A percentile compares a stretch with the other conserved stretches of the same genome.
Conservation (phyloP, 73 alveolate genomes). For the Tetrahymena elliotti region DNA sequence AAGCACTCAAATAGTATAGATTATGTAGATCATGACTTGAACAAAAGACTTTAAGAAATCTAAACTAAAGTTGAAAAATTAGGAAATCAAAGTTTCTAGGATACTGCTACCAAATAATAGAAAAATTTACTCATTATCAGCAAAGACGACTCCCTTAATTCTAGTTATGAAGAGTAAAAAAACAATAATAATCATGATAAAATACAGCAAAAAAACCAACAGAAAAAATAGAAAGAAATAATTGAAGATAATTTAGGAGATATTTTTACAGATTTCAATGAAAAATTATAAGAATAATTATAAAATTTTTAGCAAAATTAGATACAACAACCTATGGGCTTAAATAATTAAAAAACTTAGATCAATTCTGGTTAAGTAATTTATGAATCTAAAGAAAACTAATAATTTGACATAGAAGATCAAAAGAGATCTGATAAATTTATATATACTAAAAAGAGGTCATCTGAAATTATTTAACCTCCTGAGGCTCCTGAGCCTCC, state of each 20-base stretch:
- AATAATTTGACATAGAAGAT: background rate
- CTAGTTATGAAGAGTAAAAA: background rate
- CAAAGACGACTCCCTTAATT: background rate
- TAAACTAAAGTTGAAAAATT: too few relatives aligned
- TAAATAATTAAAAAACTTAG: too few relatives aligned
- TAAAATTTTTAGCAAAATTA: background rate
- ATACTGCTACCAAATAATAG: too few relatives aligned
- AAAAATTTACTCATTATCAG: too few relatives aligned
- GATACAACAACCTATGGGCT: too few relatives aligned
- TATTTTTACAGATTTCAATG: background rate
- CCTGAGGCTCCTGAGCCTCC: background rate
- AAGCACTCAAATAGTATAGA: background rate
- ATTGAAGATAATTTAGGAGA: background rate
- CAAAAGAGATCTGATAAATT: background rate
- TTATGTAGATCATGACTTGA: background rate
- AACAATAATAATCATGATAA: too few relatives aligned
- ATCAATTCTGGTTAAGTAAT: background rate
- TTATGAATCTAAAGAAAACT: too few relatives aligned
- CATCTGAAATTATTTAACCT: background rate
- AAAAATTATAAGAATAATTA: background rate
- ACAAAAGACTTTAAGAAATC: background rate
- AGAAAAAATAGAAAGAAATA: too few relatives aligned
- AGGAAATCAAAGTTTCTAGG: background rate
- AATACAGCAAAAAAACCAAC: too few relatives aligned
- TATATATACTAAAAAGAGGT: background rate